phyloP scores from a whole-genome alignment of 352 stramenopile species.

The Phytophthora sojae region DNA sequence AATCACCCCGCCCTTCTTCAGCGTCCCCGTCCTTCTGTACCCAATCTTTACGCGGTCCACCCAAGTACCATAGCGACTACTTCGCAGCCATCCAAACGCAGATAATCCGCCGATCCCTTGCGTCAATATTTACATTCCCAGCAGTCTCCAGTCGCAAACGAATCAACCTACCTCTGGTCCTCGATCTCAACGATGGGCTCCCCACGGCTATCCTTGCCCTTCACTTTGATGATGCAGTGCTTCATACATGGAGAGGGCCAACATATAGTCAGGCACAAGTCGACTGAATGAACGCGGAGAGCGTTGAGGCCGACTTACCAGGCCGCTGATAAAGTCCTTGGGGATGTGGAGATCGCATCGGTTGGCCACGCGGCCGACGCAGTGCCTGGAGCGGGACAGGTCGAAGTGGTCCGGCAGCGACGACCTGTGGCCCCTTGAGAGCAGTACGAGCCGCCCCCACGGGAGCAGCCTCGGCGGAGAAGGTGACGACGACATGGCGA shows the following conservation, averaged over 20 bases:
- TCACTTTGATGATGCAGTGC: constrained; percentile 48
- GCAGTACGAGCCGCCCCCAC: constrained; percentile 69
- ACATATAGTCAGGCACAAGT: neutral
- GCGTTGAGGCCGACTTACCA: constrained; percentile 35
- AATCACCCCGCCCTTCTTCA: constrained; percentile 51
- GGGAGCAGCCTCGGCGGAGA: constrained; percentile 27
- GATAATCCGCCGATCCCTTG: neutral
- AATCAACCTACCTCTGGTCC: constrained; percentile 53
- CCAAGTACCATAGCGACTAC: constrained; percentile 62
- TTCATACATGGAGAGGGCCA: neutral
- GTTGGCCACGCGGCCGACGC: constrained; percentile 51
- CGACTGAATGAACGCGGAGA: neutral
- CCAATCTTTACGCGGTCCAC: constrained; percentile 57
- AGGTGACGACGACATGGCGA: constrained; percentile 3
- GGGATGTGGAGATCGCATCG: constrained; percentile 55
- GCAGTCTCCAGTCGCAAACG: neutral
- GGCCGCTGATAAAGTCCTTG: constrained; percentile 57
- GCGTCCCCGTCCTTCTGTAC: constrained; percentile 21
- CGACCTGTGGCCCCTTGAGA: constrained; percentile 32
- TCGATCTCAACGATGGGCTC: constrained; percentile 48
- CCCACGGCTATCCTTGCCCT: constrained; percentile 33
- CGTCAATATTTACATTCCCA: neutral
- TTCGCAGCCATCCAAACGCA: constrained; percentile 1
- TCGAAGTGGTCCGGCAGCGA: constrained; percentile 53
- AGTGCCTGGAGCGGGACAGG: constrained; percentile 45